Evolutionary conservation across 2,329 filamentous ascomycete genomes (phyloP).

Genomic region (Calonectria leucothoes): DNA sequence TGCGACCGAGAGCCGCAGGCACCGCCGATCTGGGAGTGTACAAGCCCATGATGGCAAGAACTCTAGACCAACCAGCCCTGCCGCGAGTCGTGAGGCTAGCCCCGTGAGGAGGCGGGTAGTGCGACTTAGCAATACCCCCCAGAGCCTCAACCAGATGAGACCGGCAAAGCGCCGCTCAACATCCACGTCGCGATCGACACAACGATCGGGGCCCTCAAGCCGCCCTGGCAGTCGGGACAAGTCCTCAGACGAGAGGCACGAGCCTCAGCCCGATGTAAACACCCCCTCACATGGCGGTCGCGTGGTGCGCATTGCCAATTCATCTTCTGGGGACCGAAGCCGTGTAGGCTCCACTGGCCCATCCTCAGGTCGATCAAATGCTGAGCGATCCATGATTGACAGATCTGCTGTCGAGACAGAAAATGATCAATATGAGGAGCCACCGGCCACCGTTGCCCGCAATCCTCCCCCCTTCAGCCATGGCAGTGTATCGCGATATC

Average conservation of each 20-base stretch:
- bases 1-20: slow-evolving; percentile 56
- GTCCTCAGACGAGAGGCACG: slow-evolving; percentile 53
- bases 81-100: slow-evolving; percentile 61
- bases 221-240: slow-evolving; percentile 56
- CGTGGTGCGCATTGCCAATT: slow-evolving; percentile 66
- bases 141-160: slow-evolving; percentile 54
- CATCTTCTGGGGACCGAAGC: slow-evolving; percentile 60
- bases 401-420: slow-evolving; percentile 55
- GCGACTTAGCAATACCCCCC: slow-evolving; percentile 64
- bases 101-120: slow-evolving; percentile 69
- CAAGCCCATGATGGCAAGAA: slow-evolving; percentile 53
- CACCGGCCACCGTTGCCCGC: slow-evolving; percentile 60
- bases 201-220: slow-evolving; percentile 47
- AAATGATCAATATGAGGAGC: slow-evolving; percentile 59
- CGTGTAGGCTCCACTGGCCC: slow-evolving; percentile 50
- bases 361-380: slow-evolving; percentile 50
- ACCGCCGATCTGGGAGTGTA: slow-evolving; percentile 60
- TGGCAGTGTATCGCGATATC: slow-evolving; percentile 65
- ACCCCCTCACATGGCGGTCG: slow-evolving; percentile 65
- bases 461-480: slow-evolving; percentile 59
- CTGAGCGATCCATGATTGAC: slow-evolving; percentile 49
- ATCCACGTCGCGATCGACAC: slow-evolving; percentile 57
- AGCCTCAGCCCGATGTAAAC: slow-evolving; percentile 57
- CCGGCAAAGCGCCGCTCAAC: slow-evolving; percentile 61
- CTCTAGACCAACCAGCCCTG: slow-evolving; percentile 57